A percentile compares a stretch with the other conserved stretches of the same genome.
Evolutionary conservation across 2,329 filamentous ascomycete species (phyloP).

Genomic region (Lachnellula willkommii): DNA sequence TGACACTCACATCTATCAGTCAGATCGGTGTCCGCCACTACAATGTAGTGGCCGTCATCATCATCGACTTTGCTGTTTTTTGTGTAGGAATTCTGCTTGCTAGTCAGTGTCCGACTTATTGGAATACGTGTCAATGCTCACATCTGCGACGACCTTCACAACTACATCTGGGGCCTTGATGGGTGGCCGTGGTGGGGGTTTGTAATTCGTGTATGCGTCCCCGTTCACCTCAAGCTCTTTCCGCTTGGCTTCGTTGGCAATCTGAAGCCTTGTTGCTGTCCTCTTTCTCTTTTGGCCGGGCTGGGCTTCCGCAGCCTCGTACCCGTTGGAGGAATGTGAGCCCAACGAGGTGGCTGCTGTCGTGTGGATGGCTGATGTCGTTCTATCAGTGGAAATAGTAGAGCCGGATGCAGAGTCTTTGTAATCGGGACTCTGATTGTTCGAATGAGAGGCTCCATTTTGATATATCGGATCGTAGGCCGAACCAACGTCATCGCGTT

Average conservation of each 20-base stretch:
- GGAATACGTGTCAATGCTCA: constrained; percentile 37
- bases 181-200: constrained; percentile 79
- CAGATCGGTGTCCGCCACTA: constrained; percentile 77
- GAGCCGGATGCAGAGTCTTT: constrained; percentile 61
- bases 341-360: constrained; percentile 85
- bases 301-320: constrained; percentile 61
- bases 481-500: constrained; percentile 47
- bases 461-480: constrained; percentile 69
- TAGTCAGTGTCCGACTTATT: constrained; percentile 11
- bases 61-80: constrained; percentile 79
- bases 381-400: constrained; percentile 76
- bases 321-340: constrained; percentile 57
- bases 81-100: constrained; percentile 36
- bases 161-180: constrained; percentile 82
- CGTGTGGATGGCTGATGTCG: constrained; percentile 72
- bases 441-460: constrained; percentile 60
- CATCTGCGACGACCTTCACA: constrained; percentile 58
- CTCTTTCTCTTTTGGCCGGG: constrained; percentile 89
- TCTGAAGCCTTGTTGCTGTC: constrained; percentile 66
- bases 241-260: constrained; percentile 75
- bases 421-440: constrained; percentile 66
- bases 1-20: constrained; percentile 77
- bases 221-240: constrained; percentile 66
- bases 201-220: constrained; percentile 71
- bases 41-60: constrained; percentile 95